These are phyloP conservation scores for Skeletonema grethae DNA, from an alignment of 108 stramenopile genomes.

Conservation along the genomic window DNA sequence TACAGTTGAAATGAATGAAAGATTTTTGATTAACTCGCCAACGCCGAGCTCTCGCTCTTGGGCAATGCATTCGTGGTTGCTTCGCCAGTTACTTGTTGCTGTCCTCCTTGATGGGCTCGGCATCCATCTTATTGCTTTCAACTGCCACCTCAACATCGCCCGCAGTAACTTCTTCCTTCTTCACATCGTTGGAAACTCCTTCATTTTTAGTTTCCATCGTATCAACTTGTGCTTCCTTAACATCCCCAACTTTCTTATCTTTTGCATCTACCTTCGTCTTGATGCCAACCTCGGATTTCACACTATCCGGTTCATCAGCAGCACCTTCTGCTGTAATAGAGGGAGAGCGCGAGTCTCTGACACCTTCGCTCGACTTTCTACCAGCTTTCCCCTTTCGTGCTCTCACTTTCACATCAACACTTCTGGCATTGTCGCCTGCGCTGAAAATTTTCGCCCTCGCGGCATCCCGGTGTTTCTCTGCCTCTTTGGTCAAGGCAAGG, in stretches of 20 bases:
- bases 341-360: background rate
- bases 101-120: background rate
- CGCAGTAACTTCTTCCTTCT: constrained; percentile 1
- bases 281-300: constrained; percentile 5
- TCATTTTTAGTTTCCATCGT: background rate
- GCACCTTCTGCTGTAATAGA: constrained; percentile 4
- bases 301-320: background rate
- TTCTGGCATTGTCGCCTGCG: background rate
- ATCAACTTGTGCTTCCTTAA: background rate
- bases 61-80: background rate
- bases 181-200: background rate
- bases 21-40: background rate
- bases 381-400: constrained; percentile 5
- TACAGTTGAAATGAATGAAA: background rate
- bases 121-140: background rate
- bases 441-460: constrained; percentile 13
- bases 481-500: constrained; percentile 14
- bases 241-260: background rate
- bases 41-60: background rate
- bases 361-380: background rate
- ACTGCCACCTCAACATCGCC: background rate
- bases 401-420: constrained; percentile 6
- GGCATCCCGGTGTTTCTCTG: constrained; percentile 23
- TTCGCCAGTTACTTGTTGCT: background rate
- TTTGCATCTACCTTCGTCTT: background rate